phyloP scores from a whole-genome alignment of 345 rosid genomes.

The Raphanus raphanistrum region DNA sequence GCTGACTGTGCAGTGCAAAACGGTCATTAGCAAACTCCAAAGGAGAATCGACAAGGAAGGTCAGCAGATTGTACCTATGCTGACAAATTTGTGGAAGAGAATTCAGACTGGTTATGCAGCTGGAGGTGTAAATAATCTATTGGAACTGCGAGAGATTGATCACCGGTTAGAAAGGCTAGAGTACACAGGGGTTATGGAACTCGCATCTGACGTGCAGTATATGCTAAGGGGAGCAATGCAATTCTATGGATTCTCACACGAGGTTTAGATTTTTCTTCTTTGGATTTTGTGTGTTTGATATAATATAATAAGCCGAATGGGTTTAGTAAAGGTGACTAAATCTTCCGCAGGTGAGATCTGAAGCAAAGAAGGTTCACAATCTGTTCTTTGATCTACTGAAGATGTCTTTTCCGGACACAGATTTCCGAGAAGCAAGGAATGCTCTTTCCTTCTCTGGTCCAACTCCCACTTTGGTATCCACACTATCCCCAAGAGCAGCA shows the following conservation, averaged over 20 bases:
- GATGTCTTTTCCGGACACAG: constrained; percentile 86
- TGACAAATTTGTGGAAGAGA: constrained; percentile 88
- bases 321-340: not conserved
- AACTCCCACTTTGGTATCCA: constrained; percentile 46
- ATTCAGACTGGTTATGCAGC: constrained; percentile 63
- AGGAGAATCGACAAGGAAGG: constrained; percentile 94
- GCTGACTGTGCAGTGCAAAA: constrained; percentile 69
- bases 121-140: constrained; percentile 64
- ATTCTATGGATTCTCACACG: constrained; percentile 79
- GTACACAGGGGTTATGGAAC: constrained; percentile 80
- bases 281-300: constrained; percentile 9
- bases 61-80: constrained; percentile 86
- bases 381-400: constrained; percentile 93
- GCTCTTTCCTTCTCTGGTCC: constrained; percentile 73
- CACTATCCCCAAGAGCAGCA: constrained; percentile 56
- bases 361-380: constrained; percentile 96
- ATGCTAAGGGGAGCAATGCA: constrained; percentile 93
- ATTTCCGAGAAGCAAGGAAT: constrained; percentile 78
- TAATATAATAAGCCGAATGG: not conserved
- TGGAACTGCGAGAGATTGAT: constrained; percentile 90
- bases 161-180: constrained; percentile 78
- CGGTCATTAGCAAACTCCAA: constrained; percentile 85
- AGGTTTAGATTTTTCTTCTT: constrained; percentile 53
- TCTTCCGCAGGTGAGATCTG: constrained; percentile 81
- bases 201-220: constrained; percentile 82